Conservation (phyloP, 169 alveolate species). For the Eimeria sp. region DNA sequence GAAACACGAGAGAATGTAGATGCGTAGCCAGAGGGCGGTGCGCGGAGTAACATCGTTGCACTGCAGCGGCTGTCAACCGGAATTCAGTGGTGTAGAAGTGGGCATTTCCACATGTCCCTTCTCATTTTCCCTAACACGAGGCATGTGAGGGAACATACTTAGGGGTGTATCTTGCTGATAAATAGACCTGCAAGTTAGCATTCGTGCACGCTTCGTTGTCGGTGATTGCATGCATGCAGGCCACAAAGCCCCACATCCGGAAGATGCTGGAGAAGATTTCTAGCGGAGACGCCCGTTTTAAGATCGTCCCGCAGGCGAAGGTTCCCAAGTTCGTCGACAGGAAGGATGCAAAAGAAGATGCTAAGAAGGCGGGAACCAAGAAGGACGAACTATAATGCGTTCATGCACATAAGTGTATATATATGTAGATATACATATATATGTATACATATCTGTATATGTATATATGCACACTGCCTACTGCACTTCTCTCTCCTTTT, state of each 20-base stretch:
- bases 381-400: slow-evolving; percentile 59
- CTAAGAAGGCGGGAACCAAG: slow-evolving; percentile 21
- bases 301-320: slow-evolving; percentile 61
- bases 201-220: background rate
- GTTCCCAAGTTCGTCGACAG: slow-evolving; percentile 71
- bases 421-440: too few relatives aligned
- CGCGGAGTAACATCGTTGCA: too few relatives aligned
- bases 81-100: too few relatives aligned
- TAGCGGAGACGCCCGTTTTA: slow-evolving; percentile 78
- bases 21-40: too few relatives aligned
- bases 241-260: slow-evolving; percentile 58
- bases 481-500: background rate
- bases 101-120: too few relatives aligned
- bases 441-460: background rate
- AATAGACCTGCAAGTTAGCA: background rate
- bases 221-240: background rate
- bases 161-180: too few relatives aligned
- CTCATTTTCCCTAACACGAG: too few relatives aligned
- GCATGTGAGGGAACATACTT: too few relatives aligned
- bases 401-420: too few relatives aligned
- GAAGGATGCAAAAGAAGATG: slow-evolving; percentile 51
- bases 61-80: too few relatives aligned
- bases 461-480: too few relatives aligned
- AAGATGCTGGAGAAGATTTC: slow-evolving; percentile 50
- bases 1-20: too few relatives aligned